phyloP scores from a whole-genome alignment of 1,139 yeast genomes.

The Diutina catenulata region DNA sequence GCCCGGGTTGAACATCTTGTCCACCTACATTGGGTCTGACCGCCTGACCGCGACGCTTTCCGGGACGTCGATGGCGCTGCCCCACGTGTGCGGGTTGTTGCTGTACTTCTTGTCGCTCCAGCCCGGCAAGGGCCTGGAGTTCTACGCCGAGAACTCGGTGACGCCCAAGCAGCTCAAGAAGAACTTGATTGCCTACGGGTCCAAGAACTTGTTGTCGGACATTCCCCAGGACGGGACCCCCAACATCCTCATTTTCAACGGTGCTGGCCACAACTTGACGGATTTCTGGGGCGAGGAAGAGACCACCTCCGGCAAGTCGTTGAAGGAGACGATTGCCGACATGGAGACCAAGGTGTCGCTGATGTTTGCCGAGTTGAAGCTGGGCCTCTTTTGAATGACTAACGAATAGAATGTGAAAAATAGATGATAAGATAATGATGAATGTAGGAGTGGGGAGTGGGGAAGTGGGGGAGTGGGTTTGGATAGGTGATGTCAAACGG shows the following conservation, averaged over 20 bases:
- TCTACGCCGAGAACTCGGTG: constrained; percentile 45
- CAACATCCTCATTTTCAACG: constrained; percentile 82
- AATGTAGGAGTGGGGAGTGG: too few relatives aligned
- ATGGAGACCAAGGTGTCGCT: background rate
- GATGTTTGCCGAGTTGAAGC: constrained; percentile 3
- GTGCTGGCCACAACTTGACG: constrained; percentile 76
- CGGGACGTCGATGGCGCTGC: constrained; percentile 99
- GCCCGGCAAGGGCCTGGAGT: constrained; percentile 73
- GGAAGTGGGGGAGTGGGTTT: too few relatives aligned
- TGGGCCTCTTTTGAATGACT: constrained; percentile 2
- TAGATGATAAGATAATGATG: too few relatives aligned
- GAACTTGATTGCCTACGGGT: constrained; percentile 72
- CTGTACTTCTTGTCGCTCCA: constrained; percentile 85
- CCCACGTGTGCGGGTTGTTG: constrained; percentile 86
- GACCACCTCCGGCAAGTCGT: constrained; percentile 6
- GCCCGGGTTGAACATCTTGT: constrained; percentile 71
- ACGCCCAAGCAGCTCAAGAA: constrained; percentile 85
- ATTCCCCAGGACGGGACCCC: constrained; percentile 72
- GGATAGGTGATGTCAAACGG: too few relatives aligned
- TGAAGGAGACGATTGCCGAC: background rate
- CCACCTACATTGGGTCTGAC: constrained; percentile 81
- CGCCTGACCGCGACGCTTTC: constrained; percentile 82
- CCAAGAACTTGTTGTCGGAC: constrained; percentile 55
- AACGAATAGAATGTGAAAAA: too few relatives aligned
- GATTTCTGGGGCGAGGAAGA: constrained; percentile 58